Evolutionary conservation across 441 rosid species (phyloP).

Genomic region (Corymbia calophylla): DNA sequence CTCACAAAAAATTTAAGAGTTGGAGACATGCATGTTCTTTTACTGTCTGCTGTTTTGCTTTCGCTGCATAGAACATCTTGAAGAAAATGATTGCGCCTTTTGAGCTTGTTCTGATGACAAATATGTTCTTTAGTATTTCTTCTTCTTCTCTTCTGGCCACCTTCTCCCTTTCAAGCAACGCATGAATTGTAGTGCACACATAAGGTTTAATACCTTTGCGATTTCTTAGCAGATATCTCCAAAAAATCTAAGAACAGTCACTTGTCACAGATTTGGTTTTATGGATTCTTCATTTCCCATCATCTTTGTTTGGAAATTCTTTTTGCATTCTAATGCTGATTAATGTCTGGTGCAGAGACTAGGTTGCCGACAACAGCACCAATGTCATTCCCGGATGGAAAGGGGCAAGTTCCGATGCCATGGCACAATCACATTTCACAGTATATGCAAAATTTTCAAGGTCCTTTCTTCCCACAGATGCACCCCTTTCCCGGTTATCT

Average conservation of each 20-base stretch:
- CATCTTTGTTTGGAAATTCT: neutral
- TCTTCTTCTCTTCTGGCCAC: neutral
- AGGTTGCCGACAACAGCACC: slow-evolving; percentile 18
- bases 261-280: neutral
- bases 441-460: slow-evolving; percentile 82
- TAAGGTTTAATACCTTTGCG: neutral
- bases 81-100: neutral
- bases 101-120: neutral
- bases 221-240: neutral
- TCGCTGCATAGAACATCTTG: neutral
- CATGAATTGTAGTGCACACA: neutral
- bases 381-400: slow-evolving; percentile 25
- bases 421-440: slow-evolving; percentile 78
- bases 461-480: slow-evolving; percentile 47
- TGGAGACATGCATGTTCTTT: neutral
- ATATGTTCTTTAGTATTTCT: neutral
- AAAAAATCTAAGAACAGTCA: neutral
- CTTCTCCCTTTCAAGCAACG: neutral
- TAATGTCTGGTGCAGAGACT: slow-evolving; percentile 30
- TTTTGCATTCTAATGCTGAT: neutral
- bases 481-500: slow-evolving; percentile 60
- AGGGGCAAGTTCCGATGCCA: slow-evolving; percentile 44
- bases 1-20: neutral
- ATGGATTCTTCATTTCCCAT: neutral
- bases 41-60: neutral